Conservation (phyloP, 495 filamentous ascomycete genomes). For the Lasiosphaeria ovina region DNA sequence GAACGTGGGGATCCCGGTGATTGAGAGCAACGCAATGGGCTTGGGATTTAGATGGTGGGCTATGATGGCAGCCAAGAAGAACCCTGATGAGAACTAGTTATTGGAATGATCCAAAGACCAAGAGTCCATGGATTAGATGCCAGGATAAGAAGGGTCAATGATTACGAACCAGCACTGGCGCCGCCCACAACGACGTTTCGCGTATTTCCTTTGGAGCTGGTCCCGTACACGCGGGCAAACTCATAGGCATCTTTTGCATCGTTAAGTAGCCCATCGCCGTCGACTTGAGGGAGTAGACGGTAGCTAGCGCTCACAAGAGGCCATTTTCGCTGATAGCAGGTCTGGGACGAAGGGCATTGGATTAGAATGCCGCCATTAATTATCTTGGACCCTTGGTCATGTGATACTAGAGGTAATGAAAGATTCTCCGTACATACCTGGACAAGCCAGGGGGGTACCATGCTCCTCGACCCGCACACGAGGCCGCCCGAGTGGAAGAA, state of each 20-base stretch:
- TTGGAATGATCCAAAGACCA: neutral
- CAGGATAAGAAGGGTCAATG: neutral
- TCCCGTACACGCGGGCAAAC: constrained; percentile 13
- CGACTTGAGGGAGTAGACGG: constrained; percentile 24
- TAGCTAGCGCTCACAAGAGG: constrained; percentile 24
- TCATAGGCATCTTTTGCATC: constrained; percentile 23
- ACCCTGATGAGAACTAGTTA: constrained; percentile 6
- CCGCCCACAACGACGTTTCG: constrained; percentile 20
- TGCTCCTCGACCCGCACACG: constrained; percentile 15
- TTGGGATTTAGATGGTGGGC: constrained; percentile 20
- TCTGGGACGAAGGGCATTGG: neutral
- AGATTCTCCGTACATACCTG: constrained; percentile 2
- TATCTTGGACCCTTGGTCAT: no score
- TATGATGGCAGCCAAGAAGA: constrained; percentile 24
- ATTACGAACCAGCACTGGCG: constrained; percentile 17
- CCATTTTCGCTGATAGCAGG: constrained; percentile 23
- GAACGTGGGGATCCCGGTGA: constrained; percentile 28
- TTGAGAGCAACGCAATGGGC: constrained; percentile 25
- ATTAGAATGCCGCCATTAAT: no score
- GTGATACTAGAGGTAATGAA: no score
- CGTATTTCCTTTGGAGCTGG: neutral
- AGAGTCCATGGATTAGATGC: neutral
- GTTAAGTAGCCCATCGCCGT: constrained; percentile 13
- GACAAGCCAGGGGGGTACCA: constrained; percentile 26
- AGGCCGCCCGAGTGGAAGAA: constrained; percentile 30